These are phyloP conservation scores for Scedosporium dehoogii DNA, from an alignment of 2,329 filamentous ascomycete species.

Conservation along the genomic window DNA sequence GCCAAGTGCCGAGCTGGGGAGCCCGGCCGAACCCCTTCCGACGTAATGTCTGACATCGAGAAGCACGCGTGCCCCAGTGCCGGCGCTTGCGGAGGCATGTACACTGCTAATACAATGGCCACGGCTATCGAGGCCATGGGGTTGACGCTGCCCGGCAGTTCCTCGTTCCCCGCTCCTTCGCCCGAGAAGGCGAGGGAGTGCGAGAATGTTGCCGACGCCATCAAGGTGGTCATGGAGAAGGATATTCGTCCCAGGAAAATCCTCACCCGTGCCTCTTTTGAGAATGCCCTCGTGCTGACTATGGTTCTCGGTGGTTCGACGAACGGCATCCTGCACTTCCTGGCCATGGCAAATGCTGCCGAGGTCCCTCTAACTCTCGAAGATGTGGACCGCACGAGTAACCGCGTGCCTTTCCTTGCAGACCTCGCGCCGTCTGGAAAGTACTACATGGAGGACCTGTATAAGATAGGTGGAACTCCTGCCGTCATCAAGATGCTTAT, in stretches of 20 bases:
- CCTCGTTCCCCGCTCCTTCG: slow-evolving; percentile 69
- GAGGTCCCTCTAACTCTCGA: slow-evolving; percentile 68
- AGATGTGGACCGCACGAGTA: slow-evolving; percentile 70
- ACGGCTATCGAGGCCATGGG: slow-evolving; percentile 87
- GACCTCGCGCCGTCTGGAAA: slow-evolving; percentile 76
- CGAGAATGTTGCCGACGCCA: slow-evolving; percentile 67
- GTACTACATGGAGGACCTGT: slow-evolving; percentile 83
- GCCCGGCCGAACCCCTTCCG: slow-evolving; percentile 57
- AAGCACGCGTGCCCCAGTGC: slow-evolving; percentile 56
- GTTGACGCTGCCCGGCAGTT: slow-evolving; percentile 71
- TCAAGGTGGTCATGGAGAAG: slow-evolving; percentile 68
- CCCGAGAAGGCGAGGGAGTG: slow-evolving; percentile 84
- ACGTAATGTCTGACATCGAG: slow-evolving; percentile 79
- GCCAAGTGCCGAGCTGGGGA: slow-evolving; percentile 53
- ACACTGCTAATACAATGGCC: slow-evolving; percentile 90
- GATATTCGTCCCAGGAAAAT: slow-evolving; percentile 75
- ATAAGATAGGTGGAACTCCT: slow-evolving; percentile 75
- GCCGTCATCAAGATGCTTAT: slow-evolving; percentile 80
- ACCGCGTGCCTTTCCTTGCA: slow-evolving; percentile 78
- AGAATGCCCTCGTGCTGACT: slow-evolving; percentile 82
- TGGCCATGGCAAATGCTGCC: slow-evolving; percentile 83
- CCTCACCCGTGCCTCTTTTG: slow-evolving; percentile 69
- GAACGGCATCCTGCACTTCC: slow-evolving; percentile 79
- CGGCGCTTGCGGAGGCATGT: slow-evolving; percentile 78
- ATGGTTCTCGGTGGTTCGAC: slow-evolving; percentile 89